Conservation (phyloP, 768 basidiomycete species). For the Russula olivacea region DNA sequence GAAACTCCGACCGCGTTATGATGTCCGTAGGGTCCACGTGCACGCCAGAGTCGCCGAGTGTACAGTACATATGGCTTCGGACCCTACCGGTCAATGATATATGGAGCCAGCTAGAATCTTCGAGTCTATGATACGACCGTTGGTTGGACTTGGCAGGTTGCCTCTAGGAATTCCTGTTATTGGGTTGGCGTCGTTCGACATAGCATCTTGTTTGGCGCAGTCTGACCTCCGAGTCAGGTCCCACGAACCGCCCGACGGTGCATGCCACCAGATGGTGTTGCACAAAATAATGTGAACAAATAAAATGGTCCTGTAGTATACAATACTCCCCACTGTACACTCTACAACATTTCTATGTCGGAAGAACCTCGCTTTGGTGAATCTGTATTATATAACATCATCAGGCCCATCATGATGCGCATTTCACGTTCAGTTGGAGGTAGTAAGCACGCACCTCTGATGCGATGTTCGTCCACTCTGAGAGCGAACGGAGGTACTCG, state of each 20-base stretch:
- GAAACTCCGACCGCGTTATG: too few species aligned
- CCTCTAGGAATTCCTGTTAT: not conserved
- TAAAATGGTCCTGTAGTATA: not conserved
- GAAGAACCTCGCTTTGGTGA: slow-evolving; percentile 3
- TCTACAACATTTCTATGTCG: not conserved
- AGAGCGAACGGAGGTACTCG: slow-evolving; percentile 62
- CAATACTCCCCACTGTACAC: not conserved
- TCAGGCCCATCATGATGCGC: not conserved
- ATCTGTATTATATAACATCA: slow-evolving; percentile 1
- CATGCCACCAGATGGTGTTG: not conserved
- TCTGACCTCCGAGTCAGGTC: too few species aligned
- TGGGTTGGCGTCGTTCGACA: not conserved
- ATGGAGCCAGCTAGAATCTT: too few species aligned
- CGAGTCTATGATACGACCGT: too few species aligned
- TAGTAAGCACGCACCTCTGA: slow-evolving; percentile 52
- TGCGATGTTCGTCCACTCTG: slow-evolving; percentile 65
- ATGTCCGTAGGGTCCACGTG: too few species aligned
- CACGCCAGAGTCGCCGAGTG: too few species aligned
- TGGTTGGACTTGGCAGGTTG: too few species aligned
- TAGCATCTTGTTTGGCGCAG: too few species aligned
- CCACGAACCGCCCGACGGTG: not conserved
- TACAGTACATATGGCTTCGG: too few species aligned
- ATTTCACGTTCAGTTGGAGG: slow-evolving; percentile 18
- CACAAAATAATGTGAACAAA: not conserved
- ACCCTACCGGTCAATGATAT: too few species aligned